A percentile compares a stretch with the other conserved stretches of the same genome.
phyloP scores from a whole-genome alignment of 2,329 filamentous ascomycete species.

The Colletotrichum sojae region DNA sequence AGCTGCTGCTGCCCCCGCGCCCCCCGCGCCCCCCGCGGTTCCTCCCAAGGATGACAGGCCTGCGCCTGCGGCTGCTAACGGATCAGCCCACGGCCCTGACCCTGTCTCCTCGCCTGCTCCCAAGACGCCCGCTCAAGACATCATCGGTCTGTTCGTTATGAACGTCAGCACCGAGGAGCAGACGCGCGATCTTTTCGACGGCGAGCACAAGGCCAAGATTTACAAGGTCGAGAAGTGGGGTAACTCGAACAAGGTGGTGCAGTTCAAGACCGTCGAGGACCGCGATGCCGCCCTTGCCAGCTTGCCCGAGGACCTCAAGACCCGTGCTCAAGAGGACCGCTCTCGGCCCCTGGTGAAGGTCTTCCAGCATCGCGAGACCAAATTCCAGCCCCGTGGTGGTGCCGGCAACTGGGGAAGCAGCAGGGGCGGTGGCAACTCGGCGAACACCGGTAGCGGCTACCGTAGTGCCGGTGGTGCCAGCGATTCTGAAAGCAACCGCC shows the following conservation, averaged over 20 bases:
- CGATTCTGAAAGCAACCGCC: constrained; percentile 72
- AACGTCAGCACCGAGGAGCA: constrained; percentile 88
- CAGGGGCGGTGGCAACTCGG: constrained; percentile 71
- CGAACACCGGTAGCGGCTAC: constrained; percentile 78
- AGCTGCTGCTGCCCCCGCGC: constrained; percentile 57
- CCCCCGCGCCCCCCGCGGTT: constrained; percentile 58
- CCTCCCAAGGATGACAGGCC: constrained; percentile 72
- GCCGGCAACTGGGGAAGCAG: constrained; percentile 78
- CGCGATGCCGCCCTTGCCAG: constrained; percentile 84
- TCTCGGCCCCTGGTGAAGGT: constrained; percentile 87
- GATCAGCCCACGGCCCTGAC: constrained; percentile 66
- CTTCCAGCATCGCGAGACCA: constrained; percentile 79
- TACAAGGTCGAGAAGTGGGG: constrained; percentile 83
- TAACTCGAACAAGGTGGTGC: constrained; percentile 85
- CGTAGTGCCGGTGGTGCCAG: constrained; percentile 87
- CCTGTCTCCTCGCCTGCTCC: constrained; percentile 70
- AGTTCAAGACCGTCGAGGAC: constrained; percentile 85
- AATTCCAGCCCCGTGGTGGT: constrained; percentile 72
- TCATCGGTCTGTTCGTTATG: constrained; percentile 90
- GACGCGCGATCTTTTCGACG: constrained; percentile 83
- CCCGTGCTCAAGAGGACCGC: constrained; percentile 78
- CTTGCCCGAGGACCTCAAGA: constrained; percentile 83
- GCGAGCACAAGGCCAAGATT: constrained; percentile 88
- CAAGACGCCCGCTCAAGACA: constrained; percentile 74
- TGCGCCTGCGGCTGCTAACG: constrained; percentile 63